A percentile compares a stretch with the other conserved stretches of the same genome.
Evolutionary conservation across 768 basidiomycete genomes (phyloP).

Genomic region (Tephrocybe sp.): DNA sequence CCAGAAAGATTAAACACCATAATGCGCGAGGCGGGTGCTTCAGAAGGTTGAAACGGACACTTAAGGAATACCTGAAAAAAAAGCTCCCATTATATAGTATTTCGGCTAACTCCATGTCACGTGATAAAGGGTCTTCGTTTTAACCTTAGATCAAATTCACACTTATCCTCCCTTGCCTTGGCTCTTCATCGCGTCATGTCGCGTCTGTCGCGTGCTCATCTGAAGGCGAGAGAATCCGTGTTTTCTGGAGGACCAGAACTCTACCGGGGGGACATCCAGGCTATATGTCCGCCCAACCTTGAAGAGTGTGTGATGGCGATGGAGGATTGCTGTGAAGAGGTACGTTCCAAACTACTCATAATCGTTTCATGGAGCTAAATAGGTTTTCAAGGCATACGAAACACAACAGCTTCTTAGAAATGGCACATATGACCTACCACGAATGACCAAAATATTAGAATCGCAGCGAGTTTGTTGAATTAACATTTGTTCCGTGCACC

Average conservation of each 20-base stretch:
- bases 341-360: slow-evolving; percentile 16
- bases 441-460: slow-evolving; percentile 66
- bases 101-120: slow-evolving; percentile 22
- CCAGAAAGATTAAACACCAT: slow-evolving; percentile 62
- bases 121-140: slow-evolving; percentile 5
- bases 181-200: slow-evolving; percentile 35
- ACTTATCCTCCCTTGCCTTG: too few relatives aligned
- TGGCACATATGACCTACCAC: slow-evolving; percentile 68
- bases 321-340: slow-evolving; percentile 83
- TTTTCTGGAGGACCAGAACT: slow-evolving; percentile 65
- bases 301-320: slow-evolving; percentile 74
- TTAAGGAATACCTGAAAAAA: slow-evolving; percentile 27
- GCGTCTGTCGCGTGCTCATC: slow-evolving; percentile 46
- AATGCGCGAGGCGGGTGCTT: slow-evolving; percentile 54
- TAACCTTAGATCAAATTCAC: not conserved
- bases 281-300: slow-evolving; percentile 67
- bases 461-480: slow-evolving; percentile 54
- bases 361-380: not conserved
- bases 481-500: not conserved
- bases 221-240: slow-evolving; percentile 65
- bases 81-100: slow-evolving; percentile 22
- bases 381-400: slow-evolving; percentile 50
- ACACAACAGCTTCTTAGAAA: slow-evolving; percentile 66
- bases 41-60: slow-evolving; percentile 70
- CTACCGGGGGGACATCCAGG: slow-evolving; percentile 62